Conservation (phyloP, 768 basidiomycete species). For the Serendipita sp. region DNA sequence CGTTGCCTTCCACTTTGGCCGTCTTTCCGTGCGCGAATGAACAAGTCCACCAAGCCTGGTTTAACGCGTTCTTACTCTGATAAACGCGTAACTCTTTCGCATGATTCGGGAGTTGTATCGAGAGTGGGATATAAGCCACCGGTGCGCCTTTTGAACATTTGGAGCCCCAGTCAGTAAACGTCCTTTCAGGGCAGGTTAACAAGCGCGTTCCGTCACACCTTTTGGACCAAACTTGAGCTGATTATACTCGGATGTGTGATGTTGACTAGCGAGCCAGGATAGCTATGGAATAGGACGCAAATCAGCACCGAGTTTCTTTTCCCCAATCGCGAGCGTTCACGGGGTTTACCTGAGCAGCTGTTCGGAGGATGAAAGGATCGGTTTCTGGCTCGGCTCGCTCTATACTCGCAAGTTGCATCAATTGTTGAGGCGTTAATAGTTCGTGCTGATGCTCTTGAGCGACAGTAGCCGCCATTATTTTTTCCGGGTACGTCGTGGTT, state of each 20-base stretch:
- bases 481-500: too few species aligned
- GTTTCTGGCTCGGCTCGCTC: conserved; percentile 3
- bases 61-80: conserved; percentile 27
- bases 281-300: conserved; percentile 21
- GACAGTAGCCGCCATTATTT: background rate
- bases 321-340: background rate
- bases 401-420: conserved; percentile 2
- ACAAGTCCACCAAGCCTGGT: conserved; percentile 36
- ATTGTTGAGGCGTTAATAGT: conserved; percentile 2
- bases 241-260: conserved; percentile 57
- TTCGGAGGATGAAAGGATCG: background rate
- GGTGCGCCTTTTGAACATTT: conserved; percentile 33
- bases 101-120: conserved; percentile 42
- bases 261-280: conserved; percentile 48
- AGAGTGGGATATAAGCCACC: conserved; percentile 41
- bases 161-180: background rate
- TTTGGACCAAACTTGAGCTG: conserved; percentile 45
- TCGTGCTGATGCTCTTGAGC: background rate
- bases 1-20: background rate
- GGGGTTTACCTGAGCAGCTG: background rate
- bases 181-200: conserved; percentile 5
- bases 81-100: conserved; percentile 34
- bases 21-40: conserved; percentile 5
- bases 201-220: conserved; percentile 12
- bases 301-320: background rate